Base-by-base conservation (phyloP, 2,329 filamentous ascomycete species). In the Verticillium tricorpus region DNA sequence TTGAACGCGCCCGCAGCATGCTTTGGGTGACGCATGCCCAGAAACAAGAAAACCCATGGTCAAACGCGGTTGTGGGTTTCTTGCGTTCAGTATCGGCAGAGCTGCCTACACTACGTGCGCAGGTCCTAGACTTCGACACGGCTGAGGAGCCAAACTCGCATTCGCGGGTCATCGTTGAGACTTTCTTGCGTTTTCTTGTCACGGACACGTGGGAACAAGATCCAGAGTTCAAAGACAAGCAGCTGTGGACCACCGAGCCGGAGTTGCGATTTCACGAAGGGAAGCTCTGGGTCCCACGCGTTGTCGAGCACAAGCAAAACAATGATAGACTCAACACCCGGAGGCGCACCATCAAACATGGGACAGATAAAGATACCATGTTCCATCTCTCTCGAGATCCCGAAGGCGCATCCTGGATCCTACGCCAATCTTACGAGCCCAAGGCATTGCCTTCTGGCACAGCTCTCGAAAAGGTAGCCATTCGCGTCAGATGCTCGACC, bases 1-100 rank as follows among this genome's bases (percentile, higher is more conserved):
- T 65, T 1, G 52, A 60, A 54, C 61, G 39, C 19, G 31, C 63
- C 4, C 58, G 50, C 35, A 65, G 60, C 25, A 31, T 63, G 59
- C 59, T 65, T 2, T 65, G 63, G 63, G 62, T 65, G 12, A 65
- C 61, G 12, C 40, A 22, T 22, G 40, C 40, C 4, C 40, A 22
- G n/a, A 22, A 19, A 11, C 15, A 19, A 7, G 40, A 22, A 17
- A 22, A 50, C 19, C 40, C 40, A 22, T 50, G n/a, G 17, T 11
- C 19, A 11, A 50, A 50, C 8, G 19, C 19, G 12, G n/a, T n/a
- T 22, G 9, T 50, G n/a, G 40, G 40, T 11, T 22, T 19, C 9
- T 9, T 22, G n/a, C 40, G 40, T n/a, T 22, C 40, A 8, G 40
- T 22, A 8, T 11, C 19, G 7, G 40, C n/a, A 4, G 40, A 50